Evolutionary conservation across 2,329 filamentous ascomycete species (phyloP), one percentile per base, ranked within the genome.

Genomic region (Cryphonectria carpinicola): DNA sequence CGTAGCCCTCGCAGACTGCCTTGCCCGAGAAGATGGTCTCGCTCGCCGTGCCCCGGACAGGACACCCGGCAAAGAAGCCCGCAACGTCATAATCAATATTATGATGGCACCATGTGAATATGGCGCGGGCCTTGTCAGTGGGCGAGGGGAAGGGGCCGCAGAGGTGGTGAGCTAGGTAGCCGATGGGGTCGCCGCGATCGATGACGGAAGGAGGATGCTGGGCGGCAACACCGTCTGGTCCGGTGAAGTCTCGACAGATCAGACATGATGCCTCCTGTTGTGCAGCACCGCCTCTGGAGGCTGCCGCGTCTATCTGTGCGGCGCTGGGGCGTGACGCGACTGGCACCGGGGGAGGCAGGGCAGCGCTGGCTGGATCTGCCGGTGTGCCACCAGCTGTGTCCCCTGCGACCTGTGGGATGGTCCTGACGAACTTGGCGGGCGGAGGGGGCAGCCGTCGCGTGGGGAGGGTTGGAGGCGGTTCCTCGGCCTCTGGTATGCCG

Each of bases 81-180:
- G 88, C 86, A 0, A 90, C 89, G 78, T 98, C 93, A 79, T 98
- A 99, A 63, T 86, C 86, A 70, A 99, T 90, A 76, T 98, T 98
- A 80, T 98, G 91, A 81, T 98, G 95, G 56, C 95, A 89, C 96
- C 96, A 99, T 1, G 93, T 93, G 79, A 98, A 98, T 71, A 99
- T 93, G 2, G 90, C 94, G 39, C 96, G 88, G 2, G 96, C 95
- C 82, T 98, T 98, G 80, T 98, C 95, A 0, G 95, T 97, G 1
- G 84, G 82, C 0, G 93, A 97, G 0, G 89, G 82, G 77, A 98
- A 98, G 0, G 92, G 92, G 4, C 86, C 84, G 70, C 94, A 97
- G 28, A 98, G 87, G 66, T 92, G 88, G 66, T 88, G 87, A 0
- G 95, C 94, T 35, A 99, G 86, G 82, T 93, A 93, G 28, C 87